These are phyloP conservation scores for Rhodocollybia butyracea DNA, from an alignment of 768 basidiomycete species.

Conservation along the genomic window DNA sequence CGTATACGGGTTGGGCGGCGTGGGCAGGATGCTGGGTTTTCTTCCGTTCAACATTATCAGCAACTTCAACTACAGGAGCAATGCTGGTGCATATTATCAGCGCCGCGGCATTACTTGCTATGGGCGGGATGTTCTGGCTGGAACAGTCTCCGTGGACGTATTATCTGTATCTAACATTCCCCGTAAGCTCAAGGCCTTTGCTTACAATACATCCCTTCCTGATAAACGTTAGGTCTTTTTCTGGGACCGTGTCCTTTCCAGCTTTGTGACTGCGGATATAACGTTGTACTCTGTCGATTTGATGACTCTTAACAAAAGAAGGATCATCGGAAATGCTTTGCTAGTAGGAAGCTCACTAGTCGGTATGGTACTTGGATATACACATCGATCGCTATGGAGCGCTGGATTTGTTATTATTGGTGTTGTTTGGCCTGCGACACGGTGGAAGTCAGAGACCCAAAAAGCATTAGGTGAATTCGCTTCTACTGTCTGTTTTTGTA, in stretches of 20 bases:
- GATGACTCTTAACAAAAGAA: neutral
- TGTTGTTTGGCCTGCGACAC: slow-evolving; percentile 56
- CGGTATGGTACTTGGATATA: slow-evolving; percentile 58
- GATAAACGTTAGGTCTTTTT: neutral
- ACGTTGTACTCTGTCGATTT: neutral
- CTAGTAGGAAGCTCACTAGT: neutral
- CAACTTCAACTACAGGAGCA: neutral
- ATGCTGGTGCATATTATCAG: neutral
- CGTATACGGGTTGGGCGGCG: slow-evolving; percentile 77
- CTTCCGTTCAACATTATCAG: slow-evolving; percentile 7
- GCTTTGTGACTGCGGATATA: neutral
- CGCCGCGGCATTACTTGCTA: slow-evolving; percentile 37
- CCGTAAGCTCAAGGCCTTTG: slow-evolving; percentile 19
- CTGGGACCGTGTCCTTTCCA: slow-evolving; percentile 1
- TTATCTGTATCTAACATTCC: slow-evolving; percentile 73
- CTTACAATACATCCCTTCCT: neutral
- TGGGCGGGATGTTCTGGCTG: slow-evolving; percentile 41
- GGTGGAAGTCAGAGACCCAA: slow-evolving; percentile 41
- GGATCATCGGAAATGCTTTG: neutral
- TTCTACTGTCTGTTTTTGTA: neutral
- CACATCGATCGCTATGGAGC: slow-evolving; percentile 69
- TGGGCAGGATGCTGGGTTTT: slow-evolving; percentile 61
- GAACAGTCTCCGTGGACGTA: slow-evolving; percentile 70
- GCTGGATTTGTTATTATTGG: slow-evolving; percentile 60
- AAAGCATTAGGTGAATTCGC: neutral